Conservation (phyloP, 345 rosid genomes). For the Salix suchowensis region DNA sequence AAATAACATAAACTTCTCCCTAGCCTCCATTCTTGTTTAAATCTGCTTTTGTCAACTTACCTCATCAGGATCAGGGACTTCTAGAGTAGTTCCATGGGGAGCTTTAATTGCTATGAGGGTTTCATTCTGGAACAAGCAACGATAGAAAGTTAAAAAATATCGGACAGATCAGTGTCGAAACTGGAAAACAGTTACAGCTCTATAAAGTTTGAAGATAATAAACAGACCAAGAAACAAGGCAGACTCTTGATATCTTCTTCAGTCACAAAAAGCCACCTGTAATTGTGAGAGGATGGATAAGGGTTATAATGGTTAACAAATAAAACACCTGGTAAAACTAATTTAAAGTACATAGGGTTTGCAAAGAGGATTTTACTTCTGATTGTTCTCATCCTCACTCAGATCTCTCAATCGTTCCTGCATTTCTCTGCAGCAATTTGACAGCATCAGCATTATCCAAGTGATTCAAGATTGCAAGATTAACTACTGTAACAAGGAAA, state of each 20-base stretch:
- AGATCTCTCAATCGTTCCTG: constrained; percentile 68
- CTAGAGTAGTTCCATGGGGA: constrained; percentile 96
- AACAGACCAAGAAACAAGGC: constrained; percentile 69
- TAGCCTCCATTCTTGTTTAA: neutral
- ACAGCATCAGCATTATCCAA: constrained; percentile 33
- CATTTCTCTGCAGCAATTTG: constrained; percentile 57
- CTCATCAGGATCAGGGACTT: constrained; percentile 93
- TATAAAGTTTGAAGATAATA: constrained; percentile 1
- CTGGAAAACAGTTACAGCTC: neutral
- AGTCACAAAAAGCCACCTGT: constrained; percentile 87
- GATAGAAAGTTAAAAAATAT: constrained; percentile 16
- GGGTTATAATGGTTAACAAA: constrained; percentile 6
- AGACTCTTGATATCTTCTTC: constrained; percentile 84
- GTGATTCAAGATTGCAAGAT: constrained; percentile 15
- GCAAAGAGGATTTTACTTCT: constrained; percentile 43
- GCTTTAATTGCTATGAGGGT: constrained; percentile 96
- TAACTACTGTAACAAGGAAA: constrained; percentile 20
- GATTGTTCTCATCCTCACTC: constrained; percentile 78
- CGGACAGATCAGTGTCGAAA: constrained; percentile 10
- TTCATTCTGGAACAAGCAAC: constrained; percentile 57
- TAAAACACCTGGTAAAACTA: neutral
- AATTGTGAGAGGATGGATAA: constrained; percentile 17
- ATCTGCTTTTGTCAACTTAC: constrained; percentile 39
- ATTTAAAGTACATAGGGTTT: neutral
- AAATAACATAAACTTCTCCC: neutral